These are phyloP conservation scores for Echinosophora koreensis DNA, from an alignment of 306 rosid genomes.

Conservation along the genomic window DNA sequence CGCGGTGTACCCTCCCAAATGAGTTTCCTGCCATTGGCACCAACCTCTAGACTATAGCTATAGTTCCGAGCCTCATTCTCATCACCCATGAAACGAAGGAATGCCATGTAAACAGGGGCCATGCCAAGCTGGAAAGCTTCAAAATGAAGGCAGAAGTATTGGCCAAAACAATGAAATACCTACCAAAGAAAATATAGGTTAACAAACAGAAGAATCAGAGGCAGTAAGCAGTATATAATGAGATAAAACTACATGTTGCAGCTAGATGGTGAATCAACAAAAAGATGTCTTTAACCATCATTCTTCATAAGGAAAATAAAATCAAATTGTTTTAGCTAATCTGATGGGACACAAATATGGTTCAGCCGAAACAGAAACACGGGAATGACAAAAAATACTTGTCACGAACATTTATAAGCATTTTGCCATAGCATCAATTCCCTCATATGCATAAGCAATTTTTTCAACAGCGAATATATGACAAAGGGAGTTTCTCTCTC, in stretches of 20 bases:
- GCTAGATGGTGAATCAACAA: constrained; percentile 30
- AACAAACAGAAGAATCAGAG: constrained; percentile 41
- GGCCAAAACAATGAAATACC: constrained; percentile 99
- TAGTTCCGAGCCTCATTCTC: constrained; percentile 94
- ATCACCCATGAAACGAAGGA: constrained; percentile 96
- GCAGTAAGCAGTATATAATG: constrained; percentile 18
- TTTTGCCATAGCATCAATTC: constrained; percentile 28
- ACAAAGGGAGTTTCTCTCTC: not conserved
- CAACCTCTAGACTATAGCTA: constrained; percentile 95
- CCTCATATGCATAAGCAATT: not conserved
- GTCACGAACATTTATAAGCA: not conserved
- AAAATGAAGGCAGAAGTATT: constrained; percentile 96
- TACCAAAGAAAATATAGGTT: constrained; percentile 48
- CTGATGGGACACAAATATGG: constrained; percentile 4
- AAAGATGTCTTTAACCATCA: constrained; percentile 9
- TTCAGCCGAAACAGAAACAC: constrained; percentile 2
- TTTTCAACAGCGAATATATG: constrained; percentile 4
- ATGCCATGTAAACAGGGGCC: constrained; percentile 99
- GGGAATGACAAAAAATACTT: not conserved
- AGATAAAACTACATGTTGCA: constrained; percentile 26
- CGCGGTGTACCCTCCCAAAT: constrained; percentile 98
- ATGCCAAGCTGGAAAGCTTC: constrained; percentile 98
- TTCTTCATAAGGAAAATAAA: constrained; percentile 1
- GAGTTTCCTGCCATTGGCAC: constrained; percentile 88
- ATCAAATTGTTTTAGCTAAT: constrained; percentile 7